Conservation (phyloP, 352 stramenopile species). For the Globisporangium radiosum region DNA sequence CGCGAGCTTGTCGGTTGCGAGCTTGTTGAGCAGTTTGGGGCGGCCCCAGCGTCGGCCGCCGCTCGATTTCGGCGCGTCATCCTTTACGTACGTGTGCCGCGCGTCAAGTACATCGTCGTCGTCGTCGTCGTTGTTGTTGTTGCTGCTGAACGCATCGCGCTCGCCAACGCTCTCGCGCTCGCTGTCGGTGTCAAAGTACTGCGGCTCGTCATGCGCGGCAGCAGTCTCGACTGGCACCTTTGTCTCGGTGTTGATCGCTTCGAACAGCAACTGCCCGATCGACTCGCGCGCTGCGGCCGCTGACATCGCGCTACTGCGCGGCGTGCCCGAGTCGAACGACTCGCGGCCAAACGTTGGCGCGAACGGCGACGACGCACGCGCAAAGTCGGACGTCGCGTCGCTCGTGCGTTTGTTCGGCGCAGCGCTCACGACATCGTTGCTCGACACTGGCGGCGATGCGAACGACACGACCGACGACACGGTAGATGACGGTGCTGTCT, state of each 20-base stretch:
- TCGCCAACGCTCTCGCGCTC: conserved; percentile 9
- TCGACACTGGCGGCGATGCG: conserved; percentile 9
- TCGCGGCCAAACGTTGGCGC: conserved; percentile 7
- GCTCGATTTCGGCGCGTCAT: conserved; percentile 3
- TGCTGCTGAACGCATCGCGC: neutral
- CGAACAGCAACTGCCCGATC: conserved; percentile 10
- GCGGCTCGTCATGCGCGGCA: conserved; percentile 3
- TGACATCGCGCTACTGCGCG: conserved; percentile 8
- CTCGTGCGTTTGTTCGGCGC: conserved; percentile 7
- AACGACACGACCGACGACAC: conserved; percentile 5
- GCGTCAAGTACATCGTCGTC: neutral
- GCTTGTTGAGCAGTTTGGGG: conserved; percentile 18
- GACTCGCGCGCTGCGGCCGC: conserved; percentile 1
- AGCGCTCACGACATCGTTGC: neutral
- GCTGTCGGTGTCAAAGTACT: conserved; percentile 17
- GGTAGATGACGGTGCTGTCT: conserved; percentile 10
- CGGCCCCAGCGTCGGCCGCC: conserved; percentile 8
- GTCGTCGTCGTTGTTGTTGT: neutral
- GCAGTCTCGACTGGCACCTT: conserved; percentile 1
- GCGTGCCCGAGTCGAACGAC: conserved; percentile 17
- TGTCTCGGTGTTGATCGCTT: conserved; percentile 12
- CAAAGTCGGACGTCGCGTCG: conserved; percentile 6
- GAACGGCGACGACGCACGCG: conserved; percentile 4
- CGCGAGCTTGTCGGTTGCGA: conserved; percentile 8
- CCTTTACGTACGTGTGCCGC: conserved; percentile 8